Conservation (phyloP, 2,329 filamentous ascomycete genomes). For the Cylindrodendrum hubeiense region DNA sequence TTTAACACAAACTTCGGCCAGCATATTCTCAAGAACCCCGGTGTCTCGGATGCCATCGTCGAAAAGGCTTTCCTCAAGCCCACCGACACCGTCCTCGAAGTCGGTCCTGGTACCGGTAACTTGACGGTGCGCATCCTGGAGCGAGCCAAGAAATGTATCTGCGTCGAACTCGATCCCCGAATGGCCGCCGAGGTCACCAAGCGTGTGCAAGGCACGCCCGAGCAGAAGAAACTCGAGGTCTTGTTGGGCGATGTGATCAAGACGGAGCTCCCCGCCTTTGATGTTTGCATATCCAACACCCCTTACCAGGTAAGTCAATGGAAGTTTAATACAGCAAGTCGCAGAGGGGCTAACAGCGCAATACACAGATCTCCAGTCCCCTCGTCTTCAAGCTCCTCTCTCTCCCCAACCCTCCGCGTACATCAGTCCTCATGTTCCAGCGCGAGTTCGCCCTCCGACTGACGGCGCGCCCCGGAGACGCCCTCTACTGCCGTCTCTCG, state of each 20-base stretch:
- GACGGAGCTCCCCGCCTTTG: conserved; percentile 80
- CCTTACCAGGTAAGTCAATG: conserved; percentile 69
- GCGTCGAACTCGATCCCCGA: conserved; percentile 92
- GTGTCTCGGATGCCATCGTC: conserved; percentile 79
- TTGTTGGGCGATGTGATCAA: conserved; percentile 91
- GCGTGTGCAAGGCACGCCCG: conserved; percentile 89
- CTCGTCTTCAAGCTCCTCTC: conserved; percentile 91
- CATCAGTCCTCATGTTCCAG: conserved; percentile 95
- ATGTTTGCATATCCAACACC: conserved; percentile 81
- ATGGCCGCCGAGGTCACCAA: conserved; percentile 97
- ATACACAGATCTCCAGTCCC: conserved; percentile 82
- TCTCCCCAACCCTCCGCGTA: conserved; percentile 83
- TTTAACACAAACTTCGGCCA: conserved; percentile 92
- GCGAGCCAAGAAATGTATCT: conserved; percentile 83
- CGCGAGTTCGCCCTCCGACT: conserved; percentile 93
- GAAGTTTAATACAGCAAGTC: neutral
- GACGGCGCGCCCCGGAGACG: conserved; percentile 88
- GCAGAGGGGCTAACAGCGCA: conserved; percentile 29
- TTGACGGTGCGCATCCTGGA: conserved; percentile 91
- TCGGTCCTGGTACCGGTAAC: conserved; percentile 91
- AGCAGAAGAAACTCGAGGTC: conserved; percentile 87
- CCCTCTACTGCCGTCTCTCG: conserved; percentile 89
- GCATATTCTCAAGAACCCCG: conserved; percentile 94
- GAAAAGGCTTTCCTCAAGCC: conserved; percentile 89
- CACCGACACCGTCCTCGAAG: conserved; percentile 90